These are phyloP conservation scores for Chamaenerion angustifolium DNA, from an alignment of 345 rosid species.

Conservation along the genomic window DNA sequence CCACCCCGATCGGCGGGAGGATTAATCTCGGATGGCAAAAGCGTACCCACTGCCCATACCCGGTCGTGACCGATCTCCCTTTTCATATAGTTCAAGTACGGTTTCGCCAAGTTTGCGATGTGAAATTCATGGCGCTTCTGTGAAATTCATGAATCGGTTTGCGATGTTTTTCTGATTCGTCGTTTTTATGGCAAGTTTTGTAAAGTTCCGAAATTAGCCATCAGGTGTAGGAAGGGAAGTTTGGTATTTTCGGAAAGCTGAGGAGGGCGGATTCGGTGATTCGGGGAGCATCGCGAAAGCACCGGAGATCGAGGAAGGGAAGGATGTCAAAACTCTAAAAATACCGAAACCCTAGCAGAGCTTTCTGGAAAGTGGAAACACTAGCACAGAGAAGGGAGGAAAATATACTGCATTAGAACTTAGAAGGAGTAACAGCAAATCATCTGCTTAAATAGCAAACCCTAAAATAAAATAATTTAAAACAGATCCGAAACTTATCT, in stretches of 20 bases:
- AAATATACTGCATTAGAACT: too few species aligned
- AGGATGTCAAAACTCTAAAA: too few species aligned
- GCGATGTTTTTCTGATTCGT: not conserved
- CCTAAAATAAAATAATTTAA: too few species aligned
- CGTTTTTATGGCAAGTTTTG: slow-evolving; percentile 13
- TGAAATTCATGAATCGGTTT: slow-evolving; percentile 17
- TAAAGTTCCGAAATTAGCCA: slow-evolving; percentile 21
- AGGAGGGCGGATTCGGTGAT: not conserved
- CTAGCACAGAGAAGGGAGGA: too few species aligned
- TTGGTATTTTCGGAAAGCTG: slow-evolving; percentile 22
- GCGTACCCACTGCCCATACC: slow-evolving; percentile 13
- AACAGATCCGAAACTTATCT: too few species aligned
- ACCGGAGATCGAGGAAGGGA: slow-evolving; percentile 3
- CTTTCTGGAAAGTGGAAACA: not conserved
- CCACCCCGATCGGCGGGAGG: slow-evolving; percentile 28
- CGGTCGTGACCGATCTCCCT: slow-evolving; percentile 21
- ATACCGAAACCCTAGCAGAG: too few species aligned
- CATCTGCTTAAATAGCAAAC: too few species aligned
- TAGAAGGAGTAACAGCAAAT: too few species aligned
- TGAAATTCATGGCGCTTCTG: slow-evolving; percentile 14
- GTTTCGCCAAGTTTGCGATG: slow-evolving; percentile 15
- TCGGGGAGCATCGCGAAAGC: not conserved
- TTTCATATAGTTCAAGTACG: slow-evolving; percentile 28
- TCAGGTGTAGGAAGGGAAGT: slow-evolving; percentile 24
- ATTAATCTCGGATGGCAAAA: slow-evolving; percentile 6